Evolutionary conservation across 352 stramenopile genomes (phyloP), one percentile per base, ranked within the genome.

Genomic region (Globisporangium carolinianum): DNA sequence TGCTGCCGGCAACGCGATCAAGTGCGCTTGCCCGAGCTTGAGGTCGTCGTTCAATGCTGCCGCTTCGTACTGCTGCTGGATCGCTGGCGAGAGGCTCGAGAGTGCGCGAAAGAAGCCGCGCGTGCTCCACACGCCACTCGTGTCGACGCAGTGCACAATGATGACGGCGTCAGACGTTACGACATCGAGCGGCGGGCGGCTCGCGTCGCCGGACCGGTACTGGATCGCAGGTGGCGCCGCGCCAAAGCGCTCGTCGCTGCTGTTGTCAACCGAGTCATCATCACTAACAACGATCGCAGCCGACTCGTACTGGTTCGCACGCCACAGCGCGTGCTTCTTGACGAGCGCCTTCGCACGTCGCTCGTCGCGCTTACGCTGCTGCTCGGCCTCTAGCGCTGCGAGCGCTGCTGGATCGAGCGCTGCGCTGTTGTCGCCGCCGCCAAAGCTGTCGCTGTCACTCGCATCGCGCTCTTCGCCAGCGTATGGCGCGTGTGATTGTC

Each of bases 81-180:
- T 73, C 3, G 53, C 15, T 14, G 72, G 72, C 3, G 79, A 89
- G 10, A 87, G 66, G 4, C 48, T 51, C 8, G 79, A 83, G 15
- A 91, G 60, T 6, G 66, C 72, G 17, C 79, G 75, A 17, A 91
- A 91, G 55, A 91, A 91, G n/a, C 82, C 82, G 37, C 79, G 77
- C 9, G 71, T 65, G 42, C 75, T 84, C 82, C 82, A 91, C 24
- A 80, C 71, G 24, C 82, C 82, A 51, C 79, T 89, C 10, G 72
- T 91, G 47, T 91, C 77, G 37, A 89, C 79, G 49, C 79, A 91
- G 36, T 91, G 82, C n/a, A 87, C 72, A 54, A 89, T 75, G 57
- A 91, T 77, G 36, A 68, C 59, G 6, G 65, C 61, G 4, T 47
- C 65, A 0, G 48, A 62, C 2, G 43, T 59, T 8, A 80, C 51